A percentile compares a stretch with the other conserved stretches of the same genome.
Evolutionary conservation across 768 basidiomycete genomes (phyloP).

Genomic region (Holtermannia corniformis): DNA sequence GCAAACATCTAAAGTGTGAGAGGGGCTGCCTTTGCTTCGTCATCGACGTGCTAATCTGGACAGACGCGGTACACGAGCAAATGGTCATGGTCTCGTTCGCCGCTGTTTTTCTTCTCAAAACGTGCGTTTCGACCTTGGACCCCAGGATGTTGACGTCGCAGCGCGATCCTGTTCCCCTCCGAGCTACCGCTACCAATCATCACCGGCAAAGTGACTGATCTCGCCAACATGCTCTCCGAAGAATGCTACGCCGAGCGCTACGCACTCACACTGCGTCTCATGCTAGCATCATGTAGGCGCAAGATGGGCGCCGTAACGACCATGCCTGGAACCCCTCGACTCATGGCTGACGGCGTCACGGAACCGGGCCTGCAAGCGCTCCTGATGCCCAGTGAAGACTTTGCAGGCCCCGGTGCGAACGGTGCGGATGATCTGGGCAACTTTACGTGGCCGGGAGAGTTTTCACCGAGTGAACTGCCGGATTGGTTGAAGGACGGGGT

Average conservation of each 20-base stretch:
- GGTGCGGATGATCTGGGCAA: slow-evolving; percentile 68
- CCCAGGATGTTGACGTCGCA: slow-evolving; percentile 7
- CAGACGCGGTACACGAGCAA: slow-evolving; percentile 86
- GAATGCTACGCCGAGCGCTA: slow-evolving; percentile 93
- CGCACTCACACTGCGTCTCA: slow-evolving; percentile 79
- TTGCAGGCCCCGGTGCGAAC: slow-evolving; percentile 2
- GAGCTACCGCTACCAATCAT: slow-evolving; percentile 70
- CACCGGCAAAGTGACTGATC: slow-evolving; percentile 75
- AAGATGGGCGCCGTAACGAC: slow-evolving; percentile 59
- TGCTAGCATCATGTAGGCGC: slow-evolving; percentile 82
- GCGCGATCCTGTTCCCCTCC: slow-evolving; percentile 74
- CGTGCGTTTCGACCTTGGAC: slow-evolving; percentile 43
- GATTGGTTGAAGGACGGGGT: slow-evolving; percentile 87
- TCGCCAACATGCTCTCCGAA: slow-evolving; percentile 69
- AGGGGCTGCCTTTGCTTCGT: background rate
- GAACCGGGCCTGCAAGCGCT: slow-evolving; percentile 32
- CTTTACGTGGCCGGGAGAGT: slow-evolving; percentile 53
- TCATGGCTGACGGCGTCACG: slow-evolving; percentile 5
- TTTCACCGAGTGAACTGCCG: slow-evolving; percentile 76
- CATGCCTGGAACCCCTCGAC: slow-evolving; percentile 30
- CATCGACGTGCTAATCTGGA: slow-evolving; percentile 39
- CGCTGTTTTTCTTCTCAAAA: slow-evolving; percentile 82
- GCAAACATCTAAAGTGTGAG: slow-evolving; percentile 29
- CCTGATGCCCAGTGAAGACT: slow-evolving; percentile 9
- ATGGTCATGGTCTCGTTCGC: slow-evolving; percentile 87